A percentile compares a stretch with the other conserved stretches of the same genome.
phyloP scores from a whole-genome alignment of 2,329 filamentous ascomycete genomes.

The Lachnellula arida region DNA sequence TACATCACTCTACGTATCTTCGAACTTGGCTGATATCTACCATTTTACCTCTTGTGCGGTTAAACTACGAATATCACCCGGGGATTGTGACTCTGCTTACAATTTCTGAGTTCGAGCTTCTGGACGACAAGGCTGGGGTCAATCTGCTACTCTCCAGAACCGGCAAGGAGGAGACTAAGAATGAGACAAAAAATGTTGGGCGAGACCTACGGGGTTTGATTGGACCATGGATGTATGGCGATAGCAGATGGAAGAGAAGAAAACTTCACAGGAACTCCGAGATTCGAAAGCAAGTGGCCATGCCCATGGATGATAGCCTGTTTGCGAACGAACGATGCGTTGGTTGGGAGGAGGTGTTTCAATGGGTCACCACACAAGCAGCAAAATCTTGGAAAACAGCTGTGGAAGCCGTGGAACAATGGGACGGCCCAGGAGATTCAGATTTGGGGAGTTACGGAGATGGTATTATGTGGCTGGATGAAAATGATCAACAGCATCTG shows the following conservation, averaged over 20 bases:
- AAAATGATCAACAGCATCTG: conserved; percentile 55
- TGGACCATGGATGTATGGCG: conserved; percentile 69
- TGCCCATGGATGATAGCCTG: conserved; percentile 23
- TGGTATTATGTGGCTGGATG: conserved; percentile 50
- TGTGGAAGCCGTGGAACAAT: conserved; percentile 61
- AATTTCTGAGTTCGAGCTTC: conserved; percentile 57
- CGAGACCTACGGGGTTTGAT: conserved; percentile 65
- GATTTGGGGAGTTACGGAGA: conserved; percentile 59
- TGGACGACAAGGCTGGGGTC: conserved; percentile 56
- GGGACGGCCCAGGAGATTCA: conserved; percentile 68
- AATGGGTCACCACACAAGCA: conserved; percentile 61
- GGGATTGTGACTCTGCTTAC: conserved; percentile 40
- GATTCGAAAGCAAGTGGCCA: conserved; percentile 10
- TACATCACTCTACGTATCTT: conserved; percentile 55
- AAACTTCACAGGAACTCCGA: conserved; percentile 28
- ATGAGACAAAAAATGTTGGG: conserved; percentile 37
- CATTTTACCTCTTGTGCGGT: conserved; percentile 62
- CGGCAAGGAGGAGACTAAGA: conserved; percentile 34
- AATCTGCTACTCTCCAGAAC: conserved; percentile 57
- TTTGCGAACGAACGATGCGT: conserved; percentile 38
- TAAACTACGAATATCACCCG: conserved; percentile 67
- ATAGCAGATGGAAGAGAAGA: conserved; percentile 51
- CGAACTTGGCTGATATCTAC: conserved; percentile 65
- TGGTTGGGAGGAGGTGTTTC: conserved; percentile 65
- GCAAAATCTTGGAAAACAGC: conserved; percentile 56